Evolutionary conservation across 768 basidiomycete genomes (phyloP), one percentile per base, ranked within the genome.

Genomic region (Suillus alpinus): DNA sequence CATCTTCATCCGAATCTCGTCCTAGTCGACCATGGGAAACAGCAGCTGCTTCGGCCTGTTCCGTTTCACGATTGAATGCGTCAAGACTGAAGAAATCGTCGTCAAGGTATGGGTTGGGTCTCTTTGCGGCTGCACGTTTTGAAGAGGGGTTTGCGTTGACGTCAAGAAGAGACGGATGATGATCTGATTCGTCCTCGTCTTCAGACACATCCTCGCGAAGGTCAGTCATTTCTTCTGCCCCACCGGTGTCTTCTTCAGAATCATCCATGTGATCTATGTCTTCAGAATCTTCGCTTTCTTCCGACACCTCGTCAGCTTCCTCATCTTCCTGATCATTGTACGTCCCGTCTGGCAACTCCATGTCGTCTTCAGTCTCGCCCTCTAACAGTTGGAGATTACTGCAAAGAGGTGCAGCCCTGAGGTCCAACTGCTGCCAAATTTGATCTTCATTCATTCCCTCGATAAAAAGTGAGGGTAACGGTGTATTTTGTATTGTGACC

Each of bases 381-480:
- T 86, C 85, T 20, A 94, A 76, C 40, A 86, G 81, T 52, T 90
- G 83, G 44, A 96, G 75, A 55, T 89, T 82, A 44, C 83, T 81
- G 62, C 88, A 90, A 26, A 98, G 77, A 49, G 81, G 82, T 62
- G 85, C 82, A 16, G 87, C 79, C 47, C 92, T 80, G 58, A 99
- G 78, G 69, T 98, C 96, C 58, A 98, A 73, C 76, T 99, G 96
- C 43, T 88, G 88, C 96, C 96, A 99, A 31, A 98, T 78, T 72
- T 96, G 95, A 59, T 92, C 91, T 26, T 85, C 81, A 65, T 87
- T 89, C 85, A 97, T 88, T 18, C 83, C 88, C 23, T 93, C 85
- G 13, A 87, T 78, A 61, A 86, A 91, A 20, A 99, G 82, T 39
- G 83, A 83, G 7, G 85, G 78, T 3, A 98, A 73, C 6, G 95